Evolutionary conservation across 2,329 filamentous ascomycete genomes (phyloP), one percentile per base, ranked within the genome.

Genomic region (Epichloe glyceriae): DNA sequence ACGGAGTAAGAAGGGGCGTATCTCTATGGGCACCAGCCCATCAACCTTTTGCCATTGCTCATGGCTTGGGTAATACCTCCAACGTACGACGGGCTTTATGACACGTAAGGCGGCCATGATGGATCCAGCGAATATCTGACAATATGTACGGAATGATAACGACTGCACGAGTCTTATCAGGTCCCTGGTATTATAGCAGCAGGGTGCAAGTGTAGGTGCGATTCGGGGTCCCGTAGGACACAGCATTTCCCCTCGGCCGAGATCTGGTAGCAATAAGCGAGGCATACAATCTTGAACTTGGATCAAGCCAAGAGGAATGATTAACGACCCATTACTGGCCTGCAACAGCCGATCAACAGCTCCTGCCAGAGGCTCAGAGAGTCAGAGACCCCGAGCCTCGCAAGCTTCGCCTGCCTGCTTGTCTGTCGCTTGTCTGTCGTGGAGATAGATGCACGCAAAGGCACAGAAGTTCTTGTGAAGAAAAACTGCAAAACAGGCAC

Each of bases 211-310:
- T 10, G 17, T 22, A 42, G 42, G 44, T 41, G 14, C 39, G 20
- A n/a, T 41, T 34, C 42, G 41, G 41, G 17, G 19, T 33, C 22
- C 44, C 20, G 17, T 14, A 26, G 14, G 39, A 43, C 48, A 42
- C 38, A 20, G 11, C 43, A 47, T 39, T 22, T 7, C 12, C 11
- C 51, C 40, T 54, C 53, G 53, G 53, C 51, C 51, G 51, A 54
- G 49, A 54, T 47, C 43, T 47, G 43, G 44, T 11, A 30, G 30
- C 46, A 41, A 35, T 20, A 33, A 41, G 46, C 34, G 37, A 46
- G 15, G 10, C 34, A 33, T 48, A 34, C 7, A 33, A 15, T 15
- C 33, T n/a, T 17, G 8, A 19, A 19, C 40, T 14, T 30, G 30
- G 30, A 30, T 3, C 30, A 30, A 30, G 30, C 26, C 26, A 30